These are phyloP conservation scores for Keithomyces neogunnii DNA, from an alignment of 2,329 filamentous ascomycete genomes.

Conservation along the genomic window DNA sequence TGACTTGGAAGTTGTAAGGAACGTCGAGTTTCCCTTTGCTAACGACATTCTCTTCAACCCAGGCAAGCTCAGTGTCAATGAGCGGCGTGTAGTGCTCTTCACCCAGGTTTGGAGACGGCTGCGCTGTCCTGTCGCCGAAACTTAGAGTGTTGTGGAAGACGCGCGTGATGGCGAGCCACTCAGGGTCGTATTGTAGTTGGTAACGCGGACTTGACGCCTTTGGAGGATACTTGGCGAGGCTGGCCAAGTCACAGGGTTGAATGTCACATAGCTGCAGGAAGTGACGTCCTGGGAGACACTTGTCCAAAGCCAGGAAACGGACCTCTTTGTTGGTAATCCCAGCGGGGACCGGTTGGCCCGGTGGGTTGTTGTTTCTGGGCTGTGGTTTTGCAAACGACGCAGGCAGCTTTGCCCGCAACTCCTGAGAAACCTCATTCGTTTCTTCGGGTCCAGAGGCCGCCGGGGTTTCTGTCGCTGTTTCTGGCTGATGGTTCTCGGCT, in stretches of 20 bases:
- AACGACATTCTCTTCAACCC: constrained; percentile 74
- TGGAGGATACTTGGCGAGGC: constrained; percentile 13
- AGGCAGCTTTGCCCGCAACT: constrained; percentile 65
- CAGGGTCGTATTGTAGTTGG: constrained; percentile 72
- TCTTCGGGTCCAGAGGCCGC: neutral
- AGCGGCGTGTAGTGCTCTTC: constrained; percentile 58
- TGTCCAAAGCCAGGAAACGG: constrained; percentile 83
- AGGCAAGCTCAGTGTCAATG: constrained; percentile 63
- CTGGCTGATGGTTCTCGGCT: constrained; percentile 9
- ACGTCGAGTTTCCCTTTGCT: constrained; percentile 52
- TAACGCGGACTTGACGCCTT: constrained; percentile 32
- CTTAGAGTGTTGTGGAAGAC: constrained; percentile 61
- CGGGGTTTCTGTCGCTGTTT: neutral
- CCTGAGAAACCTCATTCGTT: constrained; percentile 42
- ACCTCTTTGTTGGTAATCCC: constrained; percentile 72
- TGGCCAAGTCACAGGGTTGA: constrained; percentile 32
- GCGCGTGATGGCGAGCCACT: constrained; percentile 92
- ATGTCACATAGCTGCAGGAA: constrained; percentile 76
- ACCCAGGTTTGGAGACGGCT: constrained; percentile 52
- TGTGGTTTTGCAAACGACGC: constrained; percentile 55
- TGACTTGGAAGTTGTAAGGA: constrained; percentile 69
- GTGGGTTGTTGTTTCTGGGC: constrained; percentile 27
- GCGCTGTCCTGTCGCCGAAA: constrained; percentile 50
- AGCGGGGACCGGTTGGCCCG: constrained; percentile 57
- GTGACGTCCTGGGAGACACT: constrained; percentile 70